Conservation (phyloP, 176 grass and related monocot species). For the Oryza coarctata region DNA sequence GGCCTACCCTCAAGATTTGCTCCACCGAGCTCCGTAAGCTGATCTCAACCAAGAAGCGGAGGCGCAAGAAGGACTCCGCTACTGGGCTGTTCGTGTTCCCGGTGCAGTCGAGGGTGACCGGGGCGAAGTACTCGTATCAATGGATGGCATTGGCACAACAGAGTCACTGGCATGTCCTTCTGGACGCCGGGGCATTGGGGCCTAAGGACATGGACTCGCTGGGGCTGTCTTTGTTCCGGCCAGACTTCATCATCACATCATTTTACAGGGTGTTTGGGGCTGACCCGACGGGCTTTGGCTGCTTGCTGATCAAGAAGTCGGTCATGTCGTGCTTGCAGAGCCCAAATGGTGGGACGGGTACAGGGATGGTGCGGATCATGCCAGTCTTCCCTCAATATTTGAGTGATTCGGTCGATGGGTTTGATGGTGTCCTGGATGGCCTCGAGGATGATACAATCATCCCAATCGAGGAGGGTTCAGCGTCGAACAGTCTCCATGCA, state of each 20-base stretch:
- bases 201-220: slow-evolving; percentile 99
- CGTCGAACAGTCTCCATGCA: slow-evolving; percentile 49
- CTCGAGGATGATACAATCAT: slow-evolving; percentile 78
- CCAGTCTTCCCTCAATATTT: slow-evolving; percentile 90
- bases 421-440: slow-evolving; percentile 71
- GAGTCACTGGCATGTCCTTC: slow-evolving; percentile 97
- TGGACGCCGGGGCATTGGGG: slow-evolving; percentile 92
- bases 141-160: slow-evolving; percentile 99
- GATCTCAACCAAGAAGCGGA: slow-evolving; percentile 79
- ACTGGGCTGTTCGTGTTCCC: slow-evolving; percentile 93
- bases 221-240: slow-evolving; percentile 85
- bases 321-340: slow-evolving; percentile 84
- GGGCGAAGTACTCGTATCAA: slow-evolving; percentile 94
- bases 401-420: slow-evolving; percentile 77
- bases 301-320: slow-evolving; percentile 96
- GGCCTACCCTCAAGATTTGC: slow-evolving; percentile 82
- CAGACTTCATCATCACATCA: slow-evolving; percentile 98
- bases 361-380: slow-evolving; percentile 86
- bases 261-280: slow-evolving; percentile 94
- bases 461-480: slow-evolving; percentile 52
- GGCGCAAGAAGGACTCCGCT: slow-evolving; percentile 76
- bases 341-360: slow-evolving; percentile 60
- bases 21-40: slow-evolving; percentile 84
- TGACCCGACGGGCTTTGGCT: slow-evolving; percentile 93
- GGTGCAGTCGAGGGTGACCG: slow-evolving; percentile 94